phyloP scores from a whole-genome alignment of 139 green algal species.

The Pseudopediastrum boryanum region DNA sequence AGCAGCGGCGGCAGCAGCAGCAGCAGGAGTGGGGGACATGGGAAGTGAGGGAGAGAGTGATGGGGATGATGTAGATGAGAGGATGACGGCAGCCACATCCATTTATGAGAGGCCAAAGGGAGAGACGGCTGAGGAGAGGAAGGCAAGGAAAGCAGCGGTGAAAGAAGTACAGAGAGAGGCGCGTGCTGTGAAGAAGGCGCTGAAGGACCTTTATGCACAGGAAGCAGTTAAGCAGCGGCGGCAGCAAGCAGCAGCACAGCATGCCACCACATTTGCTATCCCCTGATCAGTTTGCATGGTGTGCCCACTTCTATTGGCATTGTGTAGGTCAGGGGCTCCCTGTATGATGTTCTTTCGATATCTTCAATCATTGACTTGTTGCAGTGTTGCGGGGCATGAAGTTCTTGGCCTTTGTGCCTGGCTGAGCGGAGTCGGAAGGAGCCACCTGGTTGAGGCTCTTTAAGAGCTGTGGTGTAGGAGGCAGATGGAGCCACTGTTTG shows the following conservation, averaged over 20 bases:
- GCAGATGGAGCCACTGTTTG: no score
- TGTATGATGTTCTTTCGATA: no score
- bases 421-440: no score
- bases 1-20: conserved; percentile 1
- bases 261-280: conserved; percentile 40
- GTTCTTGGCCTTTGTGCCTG: no score
- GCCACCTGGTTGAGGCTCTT: no score
- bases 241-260: conserved; percentile 44
- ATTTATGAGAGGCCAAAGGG: conserved; percentile 62
- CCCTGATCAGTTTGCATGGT: no score
- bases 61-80: conserved; percentile 14
- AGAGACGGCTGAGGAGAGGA: conserved; percentile 84
- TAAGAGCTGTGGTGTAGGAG: no score
- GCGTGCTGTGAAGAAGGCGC: conserved; percentile 81
- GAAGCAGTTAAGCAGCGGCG: conserved; percentile 60
- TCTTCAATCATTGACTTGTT: no score
- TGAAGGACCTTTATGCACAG: conserved; percentile 80
- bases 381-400: no score
- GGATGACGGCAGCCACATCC: conserved; percentile 14
- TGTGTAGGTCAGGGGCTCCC: no score
- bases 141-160: conserved; percentile 78
- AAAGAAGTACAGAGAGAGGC: conserved; percentile 76
- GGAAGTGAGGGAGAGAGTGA: conserved; percentile 15
- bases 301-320: no score
- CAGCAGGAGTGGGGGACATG: background rate